Conservation (phyloP, 495 filamentous ascomycete species). For the Neurospora tetrasperma region DNA sequence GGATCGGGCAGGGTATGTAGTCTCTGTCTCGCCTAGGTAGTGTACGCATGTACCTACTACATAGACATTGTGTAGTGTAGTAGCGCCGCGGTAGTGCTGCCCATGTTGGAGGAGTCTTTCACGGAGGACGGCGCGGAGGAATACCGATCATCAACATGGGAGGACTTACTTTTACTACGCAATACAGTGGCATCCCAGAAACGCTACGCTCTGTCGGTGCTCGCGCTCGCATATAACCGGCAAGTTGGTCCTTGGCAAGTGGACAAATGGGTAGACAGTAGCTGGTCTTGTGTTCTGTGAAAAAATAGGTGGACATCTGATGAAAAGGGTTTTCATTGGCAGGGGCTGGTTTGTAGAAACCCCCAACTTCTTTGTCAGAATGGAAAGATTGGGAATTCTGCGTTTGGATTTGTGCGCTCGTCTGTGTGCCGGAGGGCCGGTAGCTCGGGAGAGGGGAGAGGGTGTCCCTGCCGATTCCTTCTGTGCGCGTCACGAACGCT, state of each 20-base stretch:
- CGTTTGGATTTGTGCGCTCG: not conserved
- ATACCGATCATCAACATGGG: not conserved
- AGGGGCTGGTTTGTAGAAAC: not conserved
- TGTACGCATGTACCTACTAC: not conserved
- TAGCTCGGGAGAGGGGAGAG: not conserved
- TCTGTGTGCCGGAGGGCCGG: not conserved
- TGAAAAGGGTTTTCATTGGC: not conserved
- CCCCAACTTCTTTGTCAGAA: not conserved
- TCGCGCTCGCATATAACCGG: not conserved
- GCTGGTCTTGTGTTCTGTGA: not conserved
- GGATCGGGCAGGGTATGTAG: not conserved
- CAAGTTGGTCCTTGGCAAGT: not conserved
- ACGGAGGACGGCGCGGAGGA: not conserved
- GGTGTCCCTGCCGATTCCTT: not conserved
- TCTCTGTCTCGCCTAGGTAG: not conserved
- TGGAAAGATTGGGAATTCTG: not conserved
- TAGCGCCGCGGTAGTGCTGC: not conserved
- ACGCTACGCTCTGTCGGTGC: not conserved
- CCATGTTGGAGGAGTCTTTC: not conserved
- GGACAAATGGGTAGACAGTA: not conserved
- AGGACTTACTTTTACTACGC: not conserved
- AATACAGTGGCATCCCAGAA: not conserved
- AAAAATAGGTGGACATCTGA: not conserved
- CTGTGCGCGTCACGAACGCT: not conserved
- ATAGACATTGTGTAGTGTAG: too few species aligned